These are phyloP conservation scores for Nicotiana rustica DNA, from an alignment of 305 asterid species.

Conservation along the genomic window DNA sequence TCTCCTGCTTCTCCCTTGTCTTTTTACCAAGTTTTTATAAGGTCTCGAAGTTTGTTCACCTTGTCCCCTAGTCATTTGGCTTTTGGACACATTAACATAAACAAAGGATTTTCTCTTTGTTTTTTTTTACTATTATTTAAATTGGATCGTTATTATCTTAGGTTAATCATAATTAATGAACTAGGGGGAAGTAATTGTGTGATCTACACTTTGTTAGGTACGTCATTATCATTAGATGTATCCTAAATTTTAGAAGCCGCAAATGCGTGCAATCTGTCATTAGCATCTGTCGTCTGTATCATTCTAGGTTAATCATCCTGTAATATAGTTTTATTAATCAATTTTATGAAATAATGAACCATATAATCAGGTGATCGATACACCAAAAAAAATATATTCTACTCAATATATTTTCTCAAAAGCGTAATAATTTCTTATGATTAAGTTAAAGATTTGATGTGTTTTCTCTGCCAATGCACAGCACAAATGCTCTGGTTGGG, in stretches of 20 bases:
- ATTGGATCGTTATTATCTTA: slow-evolving; percentile 7
- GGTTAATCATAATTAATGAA: slow-evolving; percentile 30
- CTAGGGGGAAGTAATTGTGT: neutral
- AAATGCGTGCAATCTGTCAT: slow-evolving; percentile 23
- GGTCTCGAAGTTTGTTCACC: neutral
- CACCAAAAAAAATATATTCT: neutral
- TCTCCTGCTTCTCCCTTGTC: slow-evolving; percentile 27
- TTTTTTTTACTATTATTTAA: neutral
- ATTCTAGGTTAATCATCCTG: slow-evolving; percentile 7
- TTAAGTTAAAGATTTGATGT: neutral
- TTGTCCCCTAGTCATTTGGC: slow-evolving; percentile 35
- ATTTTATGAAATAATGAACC: neutral
- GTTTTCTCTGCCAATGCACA: neutral
- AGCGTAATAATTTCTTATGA: neutral
- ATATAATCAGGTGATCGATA: neutral
- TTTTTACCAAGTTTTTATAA: slow-evolving; percentile 14
- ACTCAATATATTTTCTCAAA: neutral
- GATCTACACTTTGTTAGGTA: slow-evolving; percentile 25
- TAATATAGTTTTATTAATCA: slow-evolving; percentile 2
- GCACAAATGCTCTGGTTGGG: neutral
- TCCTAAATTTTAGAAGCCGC: slow-evolving; percentile 29
- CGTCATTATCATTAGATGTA: slow-evolving; percentile 7
- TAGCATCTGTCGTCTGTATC: slow-evolving; percentile 5
- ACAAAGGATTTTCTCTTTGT: neutral
- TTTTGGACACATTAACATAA: slow-evolving; percentile 2